Evolutionary conservation across 2,329 filamentous ascomycete genomes (phyloP).

Genomic region (Alternaria panax): DNA sequence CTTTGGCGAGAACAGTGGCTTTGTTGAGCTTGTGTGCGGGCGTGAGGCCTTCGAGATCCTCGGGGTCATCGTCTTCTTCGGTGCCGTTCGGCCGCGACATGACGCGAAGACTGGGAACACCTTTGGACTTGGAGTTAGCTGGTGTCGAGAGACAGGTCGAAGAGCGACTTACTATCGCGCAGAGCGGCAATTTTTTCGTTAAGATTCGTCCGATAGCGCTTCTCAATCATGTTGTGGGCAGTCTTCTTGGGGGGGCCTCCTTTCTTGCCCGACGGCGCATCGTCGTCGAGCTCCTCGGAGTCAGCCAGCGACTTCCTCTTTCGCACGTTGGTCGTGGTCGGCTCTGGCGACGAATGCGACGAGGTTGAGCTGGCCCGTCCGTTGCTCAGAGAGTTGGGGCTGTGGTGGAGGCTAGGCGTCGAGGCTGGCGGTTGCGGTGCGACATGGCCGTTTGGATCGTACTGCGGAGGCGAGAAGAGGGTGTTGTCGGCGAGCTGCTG

Average conservation of each 20-base stretch:
- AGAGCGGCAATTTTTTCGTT: slow-evolving; percentile 97
- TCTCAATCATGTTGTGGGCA: slow-evolving; percentile 98
- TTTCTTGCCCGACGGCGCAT: slow-evolving; percentile 59
- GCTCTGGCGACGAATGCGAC: slow-evolving; percentile 71
- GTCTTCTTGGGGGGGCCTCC: slow-evolving; percentile 80
- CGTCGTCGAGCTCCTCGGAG: slow-evolving; percentile 67
- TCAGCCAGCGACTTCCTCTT: slow-evolving; percentile 55
- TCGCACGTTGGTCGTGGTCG: slow-evolving; percentile 38
- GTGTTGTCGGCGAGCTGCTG: slow-evolving; percentile 34
- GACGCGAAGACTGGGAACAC: slow-evolving; percentile 83
- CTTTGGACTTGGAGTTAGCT: slow-evolving; percentile 9
- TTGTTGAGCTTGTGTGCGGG: slow-evolving; percentile 96
- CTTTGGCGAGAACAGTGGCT: slow-evolving; percentile 94
- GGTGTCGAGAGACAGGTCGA: not conserved
- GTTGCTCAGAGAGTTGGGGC: slow-evolving; percentile 46
- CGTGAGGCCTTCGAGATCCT: slow-evolving; percentile 72
- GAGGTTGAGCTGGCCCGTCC: slow-evolving; percentile 47
- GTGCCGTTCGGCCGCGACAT: slow-evolving; percentile 69
- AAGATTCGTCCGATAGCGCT: slow-evolving; percentile 92
- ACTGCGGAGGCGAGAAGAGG: slow-evolving; percentile 40
- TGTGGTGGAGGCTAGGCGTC: slow-evolving; percentile 49
- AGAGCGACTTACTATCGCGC: slow-evolving; percentile 68
- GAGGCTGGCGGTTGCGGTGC: slow-evolving; percentile 36
- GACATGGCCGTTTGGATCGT: slow-evolving; percentile 34
- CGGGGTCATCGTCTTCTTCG: slow-evolving; percentile 80